Evolutionary conservation across 495 filamentous ascomycete species (phyloP).

Genomic region (Venustampulla echinocandica): DNA sequence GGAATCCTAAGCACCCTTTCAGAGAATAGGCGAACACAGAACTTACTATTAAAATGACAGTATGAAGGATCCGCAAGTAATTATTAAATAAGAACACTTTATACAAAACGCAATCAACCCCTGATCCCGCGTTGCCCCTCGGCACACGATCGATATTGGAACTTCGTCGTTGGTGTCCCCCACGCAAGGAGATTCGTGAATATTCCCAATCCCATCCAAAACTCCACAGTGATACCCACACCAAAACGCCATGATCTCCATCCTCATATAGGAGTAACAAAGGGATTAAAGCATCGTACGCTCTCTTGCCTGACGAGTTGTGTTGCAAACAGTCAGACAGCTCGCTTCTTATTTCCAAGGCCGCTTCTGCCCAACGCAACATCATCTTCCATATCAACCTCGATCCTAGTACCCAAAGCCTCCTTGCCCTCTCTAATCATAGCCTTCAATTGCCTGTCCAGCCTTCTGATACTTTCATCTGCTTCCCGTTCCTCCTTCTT

Average conservation of each 20-base stretch:
- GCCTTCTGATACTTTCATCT: constrained; percentile 64
- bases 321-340: not conserved
- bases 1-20: too few relatives aligned
- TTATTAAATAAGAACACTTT: too few relatives aligned
- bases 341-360: constrained; percentile 11
- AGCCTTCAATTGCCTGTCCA: constrained; percentile 67
- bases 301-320: not conserved
- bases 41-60: too few relatives aligned
- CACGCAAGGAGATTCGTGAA: not conserved
- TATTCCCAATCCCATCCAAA: not conserved
- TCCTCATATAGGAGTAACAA: not conserved
- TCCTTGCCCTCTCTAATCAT: constrained; percentile 88
- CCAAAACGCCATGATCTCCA: not conserved
- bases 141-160: too few relatives aligned
- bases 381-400: constrained; percentile 52
- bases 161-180: too few relatives aligned
- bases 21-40: too few relatives aligned
- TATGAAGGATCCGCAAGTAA: too few relatives aligned
- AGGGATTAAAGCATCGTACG: not conserved
- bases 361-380: not conserved
- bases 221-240: not conserved
- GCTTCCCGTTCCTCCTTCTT: constrained; percentile 66
- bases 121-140: too few relatives aligned
- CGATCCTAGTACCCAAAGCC: constrained; percentile 71
- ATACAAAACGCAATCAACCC: too few relatives aligned